phyloP scores from a whole-genome alignment of 352 stramenopile species.

The Phytophthora nicotianae region DNA sequence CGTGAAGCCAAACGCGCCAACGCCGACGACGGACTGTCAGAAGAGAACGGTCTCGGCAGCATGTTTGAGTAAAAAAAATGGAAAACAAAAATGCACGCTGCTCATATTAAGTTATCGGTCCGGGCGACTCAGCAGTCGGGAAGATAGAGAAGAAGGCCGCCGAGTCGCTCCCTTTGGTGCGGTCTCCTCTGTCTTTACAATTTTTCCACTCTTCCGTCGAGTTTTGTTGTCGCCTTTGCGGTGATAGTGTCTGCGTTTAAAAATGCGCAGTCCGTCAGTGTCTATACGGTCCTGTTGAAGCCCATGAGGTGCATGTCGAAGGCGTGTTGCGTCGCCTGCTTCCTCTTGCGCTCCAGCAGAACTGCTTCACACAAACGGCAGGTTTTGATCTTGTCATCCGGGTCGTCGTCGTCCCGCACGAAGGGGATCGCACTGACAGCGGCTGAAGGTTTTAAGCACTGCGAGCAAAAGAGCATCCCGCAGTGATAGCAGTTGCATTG shows the following conservation, averaged over 20 bases:
- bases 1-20: constrained; percentile 53
- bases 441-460: constrained; percentile 62
- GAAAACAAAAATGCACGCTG: constrained; percentile 32
- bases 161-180: constrained; percentile 28
- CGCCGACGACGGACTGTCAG: constrained; percentile 47
- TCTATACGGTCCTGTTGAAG: constrained; percentile 43
- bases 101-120: constrained; percentile 46
- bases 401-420: constrained; percentile 57
- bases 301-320: constrained; percentile 69
- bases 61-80: constrained; percentile 46
- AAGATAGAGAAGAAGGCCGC: constrained; percentile 29
- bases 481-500: constrained; percentile 87
- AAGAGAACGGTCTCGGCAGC: constrained; percentile 44
- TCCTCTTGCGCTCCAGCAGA: constrained; percentile 63
- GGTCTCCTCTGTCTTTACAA: constrained; percentile 31
- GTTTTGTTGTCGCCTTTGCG: constrained; percentile 25
- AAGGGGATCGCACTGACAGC: constrained; percentile 63
- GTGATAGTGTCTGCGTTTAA: constrained; percentile 27
- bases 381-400: constrained; percentile 56
- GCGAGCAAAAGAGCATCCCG: constrained; percentile 71
- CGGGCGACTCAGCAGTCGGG: constrained; percentile 17
- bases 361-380: constrained; percentile 68
- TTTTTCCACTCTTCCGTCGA: constrained; percentile 25
- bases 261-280: constrained; percentile 23
- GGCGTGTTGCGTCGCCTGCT: constrained; percentile 49